Evolutionary conservation across 495 filamentous ascomycete genomes (phyloP).

Genomic region (Penicillium coprophilum): DNA sequence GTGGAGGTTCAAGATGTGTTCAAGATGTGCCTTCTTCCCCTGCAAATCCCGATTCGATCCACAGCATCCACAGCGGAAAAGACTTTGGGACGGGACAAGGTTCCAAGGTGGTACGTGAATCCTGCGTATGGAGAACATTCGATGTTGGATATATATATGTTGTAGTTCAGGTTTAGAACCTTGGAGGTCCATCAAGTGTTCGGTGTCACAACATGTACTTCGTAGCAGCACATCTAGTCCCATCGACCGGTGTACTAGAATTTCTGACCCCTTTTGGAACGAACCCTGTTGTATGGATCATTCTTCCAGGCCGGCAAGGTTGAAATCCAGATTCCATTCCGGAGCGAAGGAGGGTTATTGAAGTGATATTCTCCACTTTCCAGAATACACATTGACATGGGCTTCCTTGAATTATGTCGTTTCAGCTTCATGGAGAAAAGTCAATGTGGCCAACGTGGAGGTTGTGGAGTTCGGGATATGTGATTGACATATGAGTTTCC

Average conservation of each 20-base stretch:
- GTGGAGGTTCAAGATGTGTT: neutral
- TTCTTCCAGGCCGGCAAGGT: constrained; percentile 4
- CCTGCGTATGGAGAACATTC: neutral
- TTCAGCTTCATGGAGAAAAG: neutral
- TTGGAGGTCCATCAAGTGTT: neutral
- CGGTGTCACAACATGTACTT: neutral
- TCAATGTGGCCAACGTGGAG: neutral
- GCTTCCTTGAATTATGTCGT: neutral
- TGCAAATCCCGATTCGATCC: neutral
- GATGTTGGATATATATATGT: neutral
- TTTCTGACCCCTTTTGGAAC: neutral
- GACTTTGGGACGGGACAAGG: constrained; percentile 1
- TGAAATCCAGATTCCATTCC: neutral
- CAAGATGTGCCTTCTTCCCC: neutral
- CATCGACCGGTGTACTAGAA: constrained; percentile 16
- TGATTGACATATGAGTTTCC: neutral
- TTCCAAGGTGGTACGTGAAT: neutral
- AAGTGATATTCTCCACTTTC: neutral
- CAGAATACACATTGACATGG: neutral
- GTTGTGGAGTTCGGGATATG: neutral
- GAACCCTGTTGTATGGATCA: constrained; percentile 1
- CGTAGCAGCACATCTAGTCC: constrained; percentile 9
- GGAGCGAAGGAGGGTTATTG: neutral
- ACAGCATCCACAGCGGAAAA: neutral
- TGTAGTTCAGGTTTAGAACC: neutral